Evolutionary conservation across 2,329 filamentous ascomycete species (phyloP).

Genomic region (Capronia coronata): DNA sequence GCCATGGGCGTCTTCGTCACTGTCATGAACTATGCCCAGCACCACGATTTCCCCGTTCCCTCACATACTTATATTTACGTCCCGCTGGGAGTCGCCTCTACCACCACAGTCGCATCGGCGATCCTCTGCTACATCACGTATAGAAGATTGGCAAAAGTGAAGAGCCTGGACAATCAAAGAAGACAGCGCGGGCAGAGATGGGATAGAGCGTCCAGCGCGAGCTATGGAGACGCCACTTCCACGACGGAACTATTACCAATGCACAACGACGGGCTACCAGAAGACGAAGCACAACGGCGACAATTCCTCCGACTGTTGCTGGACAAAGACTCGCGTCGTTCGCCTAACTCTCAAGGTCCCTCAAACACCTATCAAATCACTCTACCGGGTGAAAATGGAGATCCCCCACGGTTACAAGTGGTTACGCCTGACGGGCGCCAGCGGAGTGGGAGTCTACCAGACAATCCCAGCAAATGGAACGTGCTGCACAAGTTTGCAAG

Average conservation of each 20-base stretch:
- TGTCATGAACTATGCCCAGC: conserved; percentile 22
- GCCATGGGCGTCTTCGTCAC: conserved; percentile 26
- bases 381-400: conserved; percentile 22
- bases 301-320: conserved; percentile 35
- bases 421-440: conserved; percentile 8
- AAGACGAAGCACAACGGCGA: conserved; percentile 38
- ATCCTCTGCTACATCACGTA: conserved; percentile 20
- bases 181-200: conserved; percentile 17
- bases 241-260: conserved; percentile 20
- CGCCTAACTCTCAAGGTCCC: conserved; percentile 29
- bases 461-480: conserved; percentile 17
- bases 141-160: conserved; percentile 22
- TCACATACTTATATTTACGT: conserved; percentile 22
- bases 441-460: conserved; percentile 22
- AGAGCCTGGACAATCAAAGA: conserved; percentile 20
- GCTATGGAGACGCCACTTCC: conserved; percentile 20
- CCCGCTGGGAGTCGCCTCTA: conserved; percentile 19
- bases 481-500: conserved; percentile 11
- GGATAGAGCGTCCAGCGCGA: conserved; percentile 10
- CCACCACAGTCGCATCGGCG: conserved; percentile 17
- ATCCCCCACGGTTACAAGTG: conserved; percentile 8
- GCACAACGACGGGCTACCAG: conserved; percentile 20
- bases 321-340: conserved; percentile 30
- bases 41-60: conserved; percentile 16
- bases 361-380: conserved; percentile 32